A percentile compares a stretch with the other conserved stretches of the same genome.
Conservation (phyloP, 768 basidiomycete genomes). For the Podaxis mareebaensis region DNA sequence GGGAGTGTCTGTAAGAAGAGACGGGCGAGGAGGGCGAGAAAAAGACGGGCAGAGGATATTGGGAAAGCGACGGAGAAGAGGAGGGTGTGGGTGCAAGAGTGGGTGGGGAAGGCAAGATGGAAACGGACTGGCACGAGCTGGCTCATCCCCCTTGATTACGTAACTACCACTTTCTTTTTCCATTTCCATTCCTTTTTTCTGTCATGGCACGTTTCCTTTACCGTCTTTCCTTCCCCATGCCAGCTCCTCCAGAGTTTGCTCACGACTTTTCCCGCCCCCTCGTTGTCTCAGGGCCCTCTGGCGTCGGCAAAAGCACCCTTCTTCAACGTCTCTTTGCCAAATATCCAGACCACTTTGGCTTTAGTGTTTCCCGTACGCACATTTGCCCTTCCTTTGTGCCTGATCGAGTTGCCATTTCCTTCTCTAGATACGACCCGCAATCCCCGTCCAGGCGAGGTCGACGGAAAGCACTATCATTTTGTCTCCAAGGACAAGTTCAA, state of each 20-base stretch:
- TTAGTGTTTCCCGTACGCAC: slow-evolving; percentile 85
- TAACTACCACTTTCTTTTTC: slow-evolving; percentile 1
- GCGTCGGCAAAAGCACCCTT: slow-evolving; percentile 93
- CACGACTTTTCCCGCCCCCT: slow-evolving; percentile 64
- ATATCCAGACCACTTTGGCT: slow-evolving; percentile 84
- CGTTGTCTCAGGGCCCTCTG: slow-evolving; percentile 88
- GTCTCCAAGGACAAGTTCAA: slow-evolving; percentile 71
- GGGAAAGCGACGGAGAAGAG: slow-evolving; percentile 1
- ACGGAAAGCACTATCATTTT: slow-evolving; percentile 90
- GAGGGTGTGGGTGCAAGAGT: slow-evolving; percentile 8
- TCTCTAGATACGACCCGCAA: slow-evolving; percentile 82
- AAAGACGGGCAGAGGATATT: not conserved
- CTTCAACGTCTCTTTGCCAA: slow-evolving; percentile 79
- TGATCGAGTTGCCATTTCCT: slow-evolving; percentile 18
- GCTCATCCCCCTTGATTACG: slow-evolving; percentile 6
- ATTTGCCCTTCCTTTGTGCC: slow-evolving; percentile 16
- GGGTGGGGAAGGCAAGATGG: slow-evolving; percentile 10
- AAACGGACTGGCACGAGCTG: slow-evolving; percentile 6
- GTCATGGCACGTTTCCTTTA: slow-evolving; percentile 1
- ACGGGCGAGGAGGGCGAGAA: not conserved
- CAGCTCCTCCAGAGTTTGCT: not conserved
- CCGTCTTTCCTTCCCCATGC: not conserved
- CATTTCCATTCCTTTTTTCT: not conserved
- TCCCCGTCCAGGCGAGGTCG: slow-evolving; percentile 77
- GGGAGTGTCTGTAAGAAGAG: not conserved